Conservation (phyloP, 2,329 filamentous ascomycete species). For the Arthrobotrys sphaeroides region DNA sequence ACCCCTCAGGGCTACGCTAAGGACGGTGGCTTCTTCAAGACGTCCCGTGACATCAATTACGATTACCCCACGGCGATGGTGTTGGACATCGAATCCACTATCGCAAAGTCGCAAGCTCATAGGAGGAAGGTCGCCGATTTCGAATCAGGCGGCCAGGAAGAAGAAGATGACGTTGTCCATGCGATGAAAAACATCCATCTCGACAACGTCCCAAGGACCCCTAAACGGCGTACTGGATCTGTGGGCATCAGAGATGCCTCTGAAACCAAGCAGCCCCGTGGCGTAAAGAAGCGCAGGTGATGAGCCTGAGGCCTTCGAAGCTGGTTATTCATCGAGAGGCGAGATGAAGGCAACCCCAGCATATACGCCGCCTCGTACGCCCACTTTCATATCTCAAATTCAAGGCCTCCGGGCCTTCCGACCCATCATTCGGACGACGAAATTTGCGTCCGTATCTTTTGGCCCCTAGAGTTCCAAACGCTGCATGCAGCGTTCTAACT, state of each 20-base stretch:
- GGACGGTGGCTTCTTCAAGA: no score
- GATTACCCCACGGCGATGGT: no score
- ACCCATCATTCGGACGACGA: not conserved
- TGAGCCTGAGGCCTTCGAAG: not conserved
- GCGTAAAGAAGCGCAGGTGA: not conserved
- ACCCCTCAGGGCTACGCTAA: no score
- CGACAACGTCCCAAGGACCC: not conserved
- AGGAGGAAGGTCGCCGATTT: not conserved
- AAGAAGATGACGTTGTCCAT: not conserved
- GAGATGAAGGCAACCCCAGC: not conserved
- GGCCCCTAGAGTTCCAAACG: no score
- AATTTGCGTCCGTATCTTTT: no score
- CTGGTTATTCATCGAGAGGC: not conserved
- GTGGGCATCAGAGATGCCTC: not conserved
- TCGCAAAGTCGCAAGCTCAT: no score
- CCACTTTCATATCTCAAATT: not conserved
- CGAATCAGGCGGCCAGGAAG: not conserved
- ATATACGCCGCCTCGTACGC: not conserved
- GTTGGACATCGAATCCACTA: no score
- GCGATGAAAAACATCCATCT: not conserved
- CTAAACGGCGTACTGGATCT: not conserved
- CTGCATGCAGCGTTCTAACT: no score
- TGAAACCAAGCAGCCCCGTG: slow-evolving; percentile 19
- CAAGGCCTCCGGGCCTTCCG: no score
- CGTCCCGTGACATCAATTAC: no score